Base-by-base conservation (phyloP, 73 alveolate genomes). In the Durusdinium trenchii region DNA sequence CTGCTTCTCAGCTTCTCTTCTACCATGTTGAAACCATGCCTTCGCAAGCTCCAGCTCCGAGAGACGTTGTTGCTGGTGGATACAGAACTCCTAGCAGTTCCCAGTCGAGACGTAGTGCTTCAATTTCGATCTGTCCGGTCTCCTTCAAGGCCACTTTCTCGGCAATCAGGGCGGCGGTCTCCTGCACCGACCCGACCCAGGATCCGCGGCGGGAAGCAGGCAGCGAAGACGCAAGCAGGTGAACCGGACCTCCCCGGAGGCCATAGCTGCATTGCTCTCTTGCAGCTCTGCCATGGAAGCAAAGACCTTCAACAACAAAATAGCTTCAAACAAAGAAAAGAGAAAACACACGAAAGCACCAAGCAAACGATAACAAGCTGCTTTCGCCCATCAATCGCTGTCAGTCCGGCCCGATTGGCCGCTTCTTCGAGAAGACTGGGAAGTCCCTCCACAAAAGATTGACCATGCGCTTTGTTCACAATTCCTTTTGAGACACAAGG, bases 1-100 rank as follows among this genome's bases (percentile, higher is more conserved):
- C n/a, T n/a, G n/a, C n/a, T n/a, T n/a, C n/a, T n/a, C n/a, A 62
- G 40, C 18, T 62, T 23, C 40, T 12, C 28, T 36, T 73, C 14
- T 73, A 35, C 26, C 84, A 4, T 36, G n/a, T 30, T n/a, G 35
- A 62, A 20, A 3, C 43, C 48, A 12, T 5, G 54, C 98, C 98
- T 73, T 92, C n/a, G 98, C 98, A 57, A 92, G 73, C 98, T 92
- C 98, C 62, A 92, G 46, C 46, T 92, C 98, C 57, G 50, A 36
- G 50, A 92, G 79, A 4, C 98, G 46, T 35, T 92, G 91, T 57
- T 92, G 98, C 90, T 92, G 98, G 64, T 51, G 98, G 91, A 92
- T 71, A 46, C 91, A 92, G 91, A 92, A 73, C 98, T 92, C 98
- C 90, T 92, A 71, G 50, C 54, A 23, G 48, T 14, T 45, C 38